Conservation (phyloP, 2,329 filamentous ascomycete genomes). For the Clarireedia hainanense region DNA sequence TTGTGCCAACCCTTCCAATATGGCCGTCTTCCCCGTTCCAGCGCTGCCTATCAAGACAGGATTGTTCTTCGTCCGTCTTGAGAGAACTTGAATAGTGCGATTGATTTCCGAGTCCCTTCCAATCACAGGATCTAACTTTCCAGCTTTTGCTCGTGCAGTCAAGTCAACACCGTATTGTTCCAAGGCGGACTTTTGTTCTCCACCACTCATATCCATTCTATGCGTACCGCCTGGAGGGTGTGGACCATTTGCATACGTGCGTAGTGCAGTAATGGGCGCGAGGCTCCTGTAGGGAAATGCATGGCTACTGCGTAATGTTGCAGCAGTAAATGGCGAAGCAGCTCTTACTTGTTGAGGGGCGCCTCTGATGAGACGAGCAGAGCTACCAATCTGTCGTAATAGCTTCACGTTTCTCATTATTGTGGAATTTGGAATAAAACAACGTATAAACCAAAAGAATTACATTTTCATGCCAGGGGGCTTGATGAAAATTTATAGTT, state of each 20-base stretch:
- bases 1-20: slow-evolving; percentile 82
- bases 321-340: slow-evolving; percentile 5
- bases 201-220: slow-evolving; percentile 78
- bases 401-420: slow-evolving; percentile 18
- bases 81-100: slow-evolving; percentile 88
- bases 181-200: slow-evolving; percentile 73
- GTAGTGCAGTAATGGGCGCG: slow-evolving; percentile 35
- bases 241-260: slow-evolving; percentile 63
- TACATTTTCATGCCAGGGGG: background rate
- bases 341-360: slow-evolving; percentile 12
- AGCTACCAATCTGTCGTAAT: slow-evolving; percentile 20
- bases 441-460: background rate
- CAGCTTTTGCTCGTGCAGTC: slow-evolving; percentile 74
- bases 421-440: background rate
- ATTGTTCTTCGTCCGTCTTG: slow-evolving; percentile 80
- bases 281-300: slow-evolving; percentile 21
- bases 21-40: slow-evolving; percentile 85
- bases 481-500: background rate
- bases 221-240: slow-evolving; percentile 89
- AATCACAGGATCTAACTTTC: slow-evolving; percentile 93
- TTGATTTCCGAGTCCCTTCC: slow-evolving; percentile 88
- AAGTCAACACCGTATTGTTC: slow-evolving; percentile 90
- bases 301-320: slow-evolving; percentile 8
- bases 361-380: slow-evolving; percentile 21
- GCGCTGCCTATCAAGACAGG: slow-evolving; percentile 85